Evolutionary conservation across 768 basidiomycete species (phyloP).

Genomic region (Mycena vitilis): DNA sequence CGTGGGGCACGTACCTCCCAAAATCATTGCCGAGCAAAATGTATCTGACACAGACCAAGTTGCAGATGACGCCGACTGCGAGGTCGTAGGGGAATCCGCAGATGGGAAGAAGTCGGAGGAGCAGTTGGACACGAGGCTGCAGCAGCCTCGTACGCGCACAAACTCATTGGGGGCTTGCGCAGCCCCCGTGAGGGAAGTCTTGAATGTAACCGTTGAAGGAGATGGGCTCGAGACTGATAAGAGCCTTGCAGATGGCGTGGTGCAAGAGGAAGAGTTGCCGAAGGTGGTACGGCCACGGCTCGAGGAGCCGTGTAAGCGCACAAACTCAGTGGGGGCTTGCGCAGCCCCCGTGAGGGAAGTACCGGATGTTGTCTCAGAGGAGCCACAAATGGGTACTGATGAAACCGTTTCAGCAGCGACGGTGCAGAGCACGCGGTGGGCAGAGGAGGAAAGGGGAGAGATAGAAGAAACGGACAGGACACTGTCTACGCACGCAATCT

Average conservation of each 20-base stretch:
- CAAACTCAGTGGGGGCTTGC: no score
- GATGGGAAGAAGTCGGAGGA: no score
- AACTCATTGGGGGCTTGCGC: no score
- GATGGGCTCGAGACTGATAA: background rate
- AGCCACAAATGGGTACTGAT: no score
- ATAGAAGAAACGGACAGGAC: background rate
- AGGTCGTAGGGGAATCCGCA: background rate
- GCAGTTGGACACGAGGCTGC: no score
- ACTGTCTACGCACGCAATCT: background rate
- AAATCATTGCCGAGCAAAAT: background rate
- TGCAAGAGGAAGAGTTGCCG: no score
- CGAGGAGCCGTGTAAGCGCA: background rate
- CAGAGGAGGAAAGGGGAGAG: background rate
- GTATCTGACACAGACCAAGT: no score
- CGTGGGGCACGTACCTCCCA: constrained; percentile 7
- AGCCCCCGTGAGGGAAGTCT: constrained; percentile 24
- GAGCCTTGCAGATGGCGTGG: no score
- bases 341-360: constrained; percentile 25
- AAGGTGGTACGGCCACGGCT: no score
- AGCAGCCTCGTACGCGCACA: constrained; percentile 1
- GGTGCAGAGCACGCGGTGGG: no score
- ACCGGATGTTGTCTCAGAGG: no score
- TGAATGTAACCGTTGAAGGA: background rate
- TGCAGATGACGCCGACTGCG: background rate
- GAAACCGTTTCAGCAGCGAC: no score